Base-by-base conservation (phyloP, 1,139 yeast genomes). In the Taphrina betulina region DNA sequence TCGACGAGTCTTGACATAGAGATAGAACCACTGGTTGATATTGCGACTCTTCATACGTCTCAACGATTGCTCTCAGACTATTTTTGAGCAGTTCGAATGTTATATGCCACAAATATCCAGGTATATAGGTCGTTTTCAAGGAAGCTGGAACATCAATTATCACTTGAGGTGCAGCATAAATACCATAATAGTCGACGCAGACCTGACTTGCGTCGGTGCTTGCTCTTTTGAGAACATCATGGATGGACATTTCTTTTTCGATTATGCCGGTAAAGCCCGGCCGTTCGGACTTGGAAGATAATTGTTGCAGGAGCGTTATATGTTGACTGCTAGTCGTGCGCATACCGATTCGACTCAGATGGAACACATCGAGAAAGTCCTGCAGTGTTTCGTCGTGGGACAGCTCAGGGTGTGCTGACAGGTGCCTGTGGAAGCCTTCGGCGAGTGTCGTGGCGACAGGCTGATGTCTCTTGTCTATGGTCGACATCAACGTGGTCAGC, bases 81-180 rank as follows among this genome's bases (percentile, higher is more conserved):
- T 87, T 87, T 67, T 87, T 87, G 69, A 87, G 74, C 3, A 88
- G 84, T 69, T 87, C 95, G 69, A 85, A 87, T 24, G 86, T 70
- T 90, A 87, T 87, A 67, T 87, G 95, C 65, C 85, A 83, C 67
- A 87, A 75, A 70, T 87, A 95, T 12, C 95, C 95, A 1, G 95
- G 95, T 3, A 87, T 95, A 65, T 87, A 87, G 87, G 86, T 85
- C 69, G 86, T 86, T 61, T 76, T 77, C 62, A 85, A 77, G 64
- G 82, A 81, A 17, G 78, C 78, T 2, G 85, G 83, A 60, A 92
- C 85, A 59, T 83, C 81, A 53, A 87, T 73, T 64, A 83, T 83
- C 31, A 87, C 87, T 62, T 82, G 77, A 2, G 95, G 95, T 0
- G 92, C 87, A 62, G 84, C 92, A 66, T 81, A 81, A 20, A 87